Base-by-base conservation (phyloP, 768 basidiomycete genomes). In the Serendipita sp. region DNA sequence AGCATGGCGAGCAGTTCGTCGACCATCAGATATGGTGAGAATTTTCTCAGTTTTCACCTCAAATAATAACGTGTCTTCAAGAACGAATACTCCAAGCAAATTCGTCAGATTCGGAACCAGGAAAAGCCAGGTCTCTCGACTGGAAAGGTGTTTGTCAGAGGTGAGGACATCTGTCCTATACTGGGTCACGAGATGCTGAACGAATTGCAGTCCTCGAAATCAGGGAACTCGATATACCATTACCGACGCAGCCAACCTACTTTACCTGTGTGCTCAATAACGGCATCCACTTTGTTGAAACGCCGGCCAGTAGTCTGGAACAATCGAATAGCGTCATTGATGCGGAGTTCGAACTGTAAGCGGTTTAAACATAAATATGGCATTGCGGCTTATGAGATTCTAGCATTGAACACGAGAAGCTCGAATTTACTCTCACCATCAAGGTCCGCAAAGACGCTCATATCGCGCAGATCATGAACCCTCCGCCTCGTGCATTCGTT, bases 61-160 rank as follows among this genome's bases (percentile, higher is more conserved):
- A 2, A 3, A 13, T 48, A 44, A 24, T 17, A 2, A 42, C 13
- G 26, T 60, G 16, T 41, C 42, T 65, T 20, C 38, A 65, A 96
- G 93, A 90, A 97, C 71, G 91, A 98, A 74, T 91, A 94, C 71
- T 83, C 91, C 31, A 88, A 89, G 68, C 88, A 94, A 71, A 88
- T 97, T 65, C 82, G 80, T 68, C 88, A 90, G 72, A 86, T 84
- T 64, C 82, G 84, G 17, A 79, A 82, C 0, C 83, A 86, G 71
- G 86, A 89, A 43, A 86, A 85, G 64, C 75, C 80, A 13, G 86
- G 85, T 43, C 94, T 91, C 68, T 80, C 85, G 0, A 83, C 87
- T 62, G 94, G 92, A 51, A 97, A 96, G 68, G 88, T 97, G 24
- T 98, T 98, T 68, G 90, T 98, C 60, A 88, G 87, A 79, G 90